Conservation (phyloP, 805 yeast species). For the Saccharomycopsis sp. region DNA sequence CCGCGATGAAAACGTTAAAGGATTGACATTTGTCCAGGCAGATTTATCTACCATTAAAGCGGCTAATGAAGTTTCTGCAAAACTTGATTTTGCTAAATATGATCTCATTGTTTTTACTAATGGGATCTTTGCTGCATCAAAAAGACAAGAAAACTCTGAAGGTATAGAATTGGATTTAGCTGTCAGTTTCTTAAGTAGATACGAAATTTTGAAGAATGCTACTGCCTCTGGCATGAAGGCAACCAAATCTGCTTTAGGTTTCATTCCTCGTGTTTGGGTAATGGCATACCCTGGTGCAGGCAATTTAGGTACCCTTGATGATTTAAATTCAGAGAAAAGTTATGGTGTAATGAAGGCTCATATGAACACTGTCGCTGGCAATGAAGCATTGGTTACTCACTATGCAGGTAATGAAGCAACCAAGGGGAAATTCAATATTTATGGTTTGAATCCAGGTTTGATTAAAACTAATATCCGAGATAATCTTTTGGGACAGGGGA, state of each 20-base stretch:
- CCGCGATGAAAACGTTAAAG: conserved; percentile 26
- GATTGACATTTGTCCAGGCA: conserved; percentile 28
- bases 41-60: conserved; percentile 30
- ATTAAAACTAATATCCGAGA: conserved; percentile 32
- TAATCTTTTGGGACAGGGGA: conserved; percentile 29
- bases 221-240: conserved; percentile 25
- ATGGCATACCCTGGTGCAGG: conserved; percentile 36
- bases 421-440: conserved; percentile 23
- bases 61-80: conserved; percentile 24
- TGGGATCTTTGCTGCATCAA: conserved; percentile 32
- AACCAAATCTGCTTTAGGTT: conserved; percentile 1
- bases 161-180: conserved; percentile 35
- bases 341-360: conserved; percentile 30
- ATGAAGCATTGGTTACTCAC: conserved; percentile 31
- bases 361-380: conserved; percentile 37
- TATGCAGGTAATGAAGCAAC: conserved; percentile 17
- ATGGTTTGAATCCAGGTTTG: conserved; percentile 36
- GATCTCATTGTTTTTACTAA: conserved; percentile 32
- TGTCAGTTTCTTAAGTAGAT: conserved; percentile 32
- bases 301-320: conserved; percentile 29
- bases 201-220: conserved; percentile 27
- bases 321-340: conserved; percentile 29
- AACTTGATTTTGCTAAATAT: conserved; percentile 22
- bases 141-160: conserved; percentile 30
- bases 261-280: conserved; percentile 31